These are phyloP conservation scores for Tagetes patula DNA, from an alignment of 129 eudicot species.

Conservation along the genomic window DNA sequence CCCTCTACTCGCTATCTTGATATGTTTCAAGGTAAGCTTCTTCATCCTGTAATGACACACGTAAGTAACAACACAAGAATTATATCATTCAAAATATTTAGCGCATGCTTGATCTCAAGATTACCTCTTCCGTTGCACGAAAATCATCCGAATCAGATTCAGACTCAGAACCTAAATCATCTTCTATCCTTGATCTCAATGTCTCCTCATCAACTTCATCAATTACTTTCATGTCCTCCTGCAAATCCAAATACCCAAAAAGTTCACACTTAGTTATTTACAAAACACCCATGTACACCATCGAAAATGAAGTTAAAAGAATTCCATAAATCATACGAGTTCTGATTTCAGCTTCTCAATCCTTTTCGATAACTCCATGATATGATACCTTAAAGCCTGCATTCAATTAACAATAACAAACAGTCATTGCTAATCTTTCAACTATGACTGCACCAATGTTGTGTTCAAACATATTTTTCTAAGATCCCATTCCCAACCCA, in stretches of 20 bases:
- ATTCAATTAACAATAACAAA: not conserved
- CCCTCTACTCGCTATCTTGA: conserved; percentile 36
- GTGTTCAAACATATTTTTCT: not conserved
- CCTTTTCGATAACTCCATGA: conserved; percentile 55
- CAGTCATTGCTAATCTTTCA: not conserved
- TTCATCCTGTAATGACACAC: conserved; percentile 42
- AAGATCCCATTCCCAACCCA: not conserved
- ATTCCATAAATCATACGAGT: conserved; percentile 53
- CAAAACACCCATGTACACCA: not conserved
- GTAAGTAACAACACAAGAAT: not conserved
- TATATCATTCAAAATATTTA: not conserved
- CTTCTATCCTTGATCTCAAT: conserved; percentile 49
- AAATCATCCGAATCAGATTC: conserved; percentile 39
- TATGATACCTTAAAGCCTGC: conserved; percentile 86
- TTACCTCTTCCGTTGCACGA: conserved; percentile 44
- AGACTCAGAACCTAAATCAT: conserved; percentile 42
- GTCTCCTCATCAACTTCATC: conserved; percentile 58
- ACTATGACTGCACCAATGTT: not conserved
- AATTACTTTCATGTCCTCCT: conserved; percentile 61
- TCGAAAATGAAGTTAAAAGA: conserved; percentile 5
- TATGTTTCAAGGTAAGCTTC: conserved; percentile 60
- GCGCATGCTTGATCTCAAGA: not conserved
- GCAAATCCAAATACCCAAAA: conserved; percentile 26
- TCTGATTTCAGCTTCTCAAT: conserved; percentile 67
- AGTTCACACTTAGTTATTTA: not conserved